These are phyloP conservation scores for Typha latifolia DNA, from an alignment of 176 grass and related monocot genomes.

Conservation along the genomic window DNA sequence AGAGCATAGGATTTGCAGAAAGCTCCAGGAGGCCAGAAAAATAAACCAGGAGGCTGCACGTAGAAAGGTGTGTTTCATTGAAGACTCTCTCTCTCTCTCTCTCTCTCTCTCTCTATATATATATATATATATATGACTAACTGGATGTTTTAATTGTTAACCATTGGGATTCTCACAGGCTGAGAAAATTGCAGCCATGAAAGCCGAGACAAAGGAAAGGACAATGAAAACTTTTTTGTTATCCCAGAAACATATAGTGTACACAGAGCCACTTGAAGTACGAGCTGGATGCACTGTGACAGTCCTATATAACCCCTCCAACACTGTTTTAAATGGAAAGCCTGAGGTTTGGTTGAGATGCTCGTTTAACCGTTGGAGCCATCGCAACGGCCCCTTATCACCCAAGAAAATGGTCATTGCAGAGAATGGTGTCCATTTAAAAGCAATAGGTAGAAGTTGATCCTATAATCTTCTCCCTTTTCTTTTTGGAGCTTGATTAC, in stretches of 20 bases:
- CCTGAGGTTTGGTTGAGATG: conserved; percentile 81
- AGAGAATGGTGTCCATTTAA: conserved; percentile 55
- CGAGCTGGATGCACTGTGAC: conserved; percentile 52
- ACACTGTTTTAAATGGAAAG: conserved; percentile 83
- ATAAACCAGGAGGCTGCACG: conserved; percentile 43
- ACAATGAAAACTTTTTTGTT: conserved; percentile 72
- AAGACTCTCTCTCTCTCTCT: too few relatives aligned
- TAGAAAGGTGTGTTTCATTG: conserved; percentile 42
- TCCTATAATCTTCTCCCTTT: too few relatives aligned
- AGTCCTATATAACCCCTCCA: conserved; percentile 83
- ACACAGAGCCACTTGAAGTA: conserved; percentile 84
- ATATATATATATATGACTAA: too few relatives aligned
- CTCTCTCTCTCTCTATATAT: too few relatives aligned
- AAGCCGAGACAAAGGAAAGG: conserved; percentile 68
- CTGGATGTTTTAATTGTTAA: background rate
- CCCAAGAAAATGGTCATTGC: conserved; percentile 71
- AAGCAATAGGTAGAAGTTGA: conserved; percentile 40
- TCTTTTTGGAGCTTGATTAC: too few relatives aligned
- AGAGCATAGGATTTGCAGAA: conserved; percentile 58
- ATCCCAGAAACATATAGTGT: conserved; percentile 91
- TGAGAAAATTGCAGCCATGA: conserved; percentile 57
- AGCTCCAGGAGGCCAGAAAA: conserved; percentile 63
- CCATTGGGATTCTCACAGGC: conserved; percentile 17
- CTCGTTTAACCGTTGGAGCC: conserved; percentile 88
- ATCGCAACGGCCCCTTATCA: conserved; percentile 59